These are phyloP conservation scores for Carex littledalei DNA, from an alignment of 176 grass and related monocot genomes.

Conservation along the genomic window DNA sequence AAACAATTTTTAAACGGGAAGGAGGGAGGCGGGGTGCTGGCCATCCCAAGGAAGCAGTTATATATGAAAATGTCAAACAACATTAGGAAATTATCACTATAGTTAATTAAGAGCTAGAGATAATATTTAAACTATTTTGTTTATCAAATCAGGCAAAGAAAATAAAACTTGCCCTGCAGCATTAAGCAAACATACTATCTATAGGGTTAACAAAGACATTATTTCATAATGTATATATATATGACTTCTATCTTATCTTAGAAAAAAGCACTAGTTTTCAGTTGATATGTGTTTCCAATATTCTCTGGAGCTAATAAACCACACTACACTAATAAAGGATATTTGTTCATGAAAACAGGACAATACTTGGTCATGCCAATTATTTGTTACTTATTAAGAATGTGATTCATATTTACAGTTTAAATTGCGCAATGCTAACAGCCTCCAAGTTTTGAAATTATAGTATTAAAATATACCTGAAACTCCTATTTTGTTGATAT, in stretches of 20 bases:
- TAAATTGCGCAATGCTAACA: background rate
- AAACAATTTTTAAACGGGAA: background rate
- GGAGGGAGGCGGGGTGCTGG: too few relatives aligned
- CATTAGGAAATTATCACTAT: background rate
- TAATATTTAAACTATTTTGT: background rate
- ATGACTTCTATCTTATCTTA: too few relatives aligned
- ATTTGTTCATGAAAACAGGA: background rate
- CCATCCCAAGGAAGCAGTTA: background rate
- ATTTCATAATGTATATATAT: background rate
- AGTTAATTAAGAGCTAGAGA: background rate
- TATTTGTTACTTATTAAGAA: background rate
- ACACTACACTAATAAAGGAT: background rate
- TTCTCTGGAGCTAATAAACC: too few relatives aligned
- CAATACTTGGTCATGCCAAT: background rate
- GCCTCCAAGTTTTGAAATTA: background rate
- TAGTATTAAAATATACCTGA: background rate
- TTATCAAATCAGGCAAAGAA: background rate
- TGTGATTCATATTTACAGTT: background rate
- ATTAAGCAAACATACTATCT: background rate
- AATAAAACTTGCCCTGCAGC: background rate
- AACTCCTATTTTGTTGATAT: background rate
- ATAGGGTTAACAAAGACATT: background rate
- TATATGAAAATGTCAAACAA: background rate
- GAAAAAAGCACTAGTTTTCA: background rate
- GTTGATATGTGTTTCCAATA: background rate